phyloP scores from a whole-genome alignment of 495 filamentous ascomycete species.

The Bacidia rubella region DNA sequence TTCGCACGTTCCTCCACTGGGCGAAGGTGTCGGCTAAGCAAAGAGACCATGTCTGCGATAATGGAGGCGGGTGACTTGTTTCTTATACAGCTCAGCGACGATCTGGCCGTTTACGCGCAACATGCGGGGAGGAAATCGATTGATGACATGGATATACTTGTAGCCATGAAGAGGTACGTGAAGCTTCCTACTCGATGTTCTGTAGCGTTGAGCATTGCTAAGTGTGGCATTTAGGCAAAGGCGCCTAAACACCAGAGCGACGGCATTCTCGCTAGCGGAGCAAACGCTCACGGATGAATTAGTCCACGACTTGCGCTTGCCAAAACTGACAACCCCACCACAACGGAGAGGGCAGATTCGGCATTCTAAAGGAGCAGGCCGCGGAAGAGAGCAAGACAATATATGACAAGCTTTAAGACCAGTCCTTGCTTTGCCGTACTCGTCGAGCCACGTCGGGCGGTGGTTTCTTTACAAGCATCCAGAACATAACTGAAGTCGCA shows the following conservation, averaged over 20 bases:
- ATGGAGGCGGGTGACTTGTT: conserved; percentile 75
- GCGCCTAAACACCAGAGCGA: conserved; percentile 53
- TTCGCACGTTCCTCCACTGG: conserved; percentile 49
- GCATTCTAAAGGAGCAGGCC: conserved; percentile 23
- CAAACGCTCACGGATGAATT: conserved; percentile 71
- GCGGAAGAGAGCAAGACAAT: conserved; percentile 1
- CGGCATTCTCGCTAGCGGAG: conserved; percentile 71
- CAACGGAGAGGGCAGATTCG: conserved; percentile 16
- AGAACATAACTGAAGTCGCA: conserved; percentile 89
- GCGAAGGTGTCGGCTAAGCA: conserved; percentile 50
- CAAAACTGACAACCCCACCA: conserved; percentile 32
- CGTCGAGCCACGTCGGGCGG: conserved; percentile 57
- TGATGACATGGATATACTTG: conserved; percentile 69
- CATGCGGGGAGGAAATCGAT: conserved; percentile 77
- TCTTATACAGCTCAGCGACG: conserved; percentile 72
- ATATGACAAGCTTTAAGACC: conserved; percentile 38
- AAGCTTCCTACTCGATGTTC: too few relatives aligned
- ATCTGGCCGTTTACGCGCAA: conserved; percentile 63
- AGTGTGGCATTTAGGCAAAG: conserved; percentile 54
- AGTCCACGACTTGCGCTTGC: conserved; percentile 66
- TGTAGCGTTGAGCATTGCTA: not conserved
- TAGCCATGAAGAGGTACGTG: conserved; percentile 74
- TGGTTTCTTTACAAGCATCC: conserved; percentile 78
- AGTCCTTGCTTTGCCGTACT: conserved; percentile 68
- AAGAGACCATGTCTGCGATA: conserved; percentile 58